phyloP scores from a whole-genome alignment of 108 stramenopile species.

The Stephanodiscus triporus region DNA sequence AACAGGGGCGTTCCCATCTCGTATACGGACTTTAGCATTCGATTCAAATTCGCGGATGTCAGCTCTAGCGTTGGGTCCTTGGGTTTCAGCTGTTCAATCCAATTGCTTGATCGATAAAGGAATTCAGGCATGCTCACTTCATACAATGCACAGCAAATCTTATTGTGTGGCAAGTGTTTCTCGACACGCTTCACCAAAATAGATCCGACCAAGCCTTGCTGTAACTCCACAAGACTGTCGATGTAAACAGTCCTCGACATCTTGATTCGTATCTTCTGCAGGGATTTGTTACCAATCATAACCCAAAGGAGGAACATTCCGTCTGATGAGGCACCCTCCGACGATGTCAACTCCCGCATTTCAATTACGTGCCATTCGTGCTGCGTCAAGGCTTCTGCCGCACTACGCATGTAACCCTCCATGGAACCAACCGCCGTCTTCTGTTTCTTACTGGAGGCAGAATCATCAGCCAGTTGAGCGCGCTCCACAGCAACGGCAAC shows the following conservation, averaged over 20 bases:
- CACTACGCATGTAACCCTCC: constrained; percentile 85
- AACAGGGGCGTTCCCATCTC: constrained; percentile 86
- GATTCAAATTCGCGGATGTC: constrained; percentile 48
- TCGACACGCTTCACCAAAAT: constrained; percentile 68
- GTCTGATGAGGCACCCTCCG: constrained; percentile 63
- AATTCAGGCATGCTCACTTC: constrained; percentile 93
- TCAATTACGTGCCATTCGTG: constrained; percentile 95
- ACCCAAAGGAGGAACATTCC: constrained; percentile 92
- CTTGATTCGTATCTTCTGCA: constrained; percentile 82
- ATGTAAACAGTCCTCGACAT: constrained; percentile 86
- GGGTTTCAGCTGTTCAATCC: constrained; percentile 58
- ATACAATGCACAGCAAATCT: constrained; percentile 67
- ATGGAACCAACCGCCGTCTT: constrained; percentile 58
- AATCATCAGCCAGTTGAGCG: constrained; percentile 8
- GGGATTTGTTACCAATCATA: constrained; percentile 80
- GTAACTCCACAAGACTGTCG: constrained; percentile 58
- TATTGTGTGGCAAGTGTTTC: constrained; percentile 89
- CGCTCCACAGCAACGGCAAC: constrained; percentile 15
- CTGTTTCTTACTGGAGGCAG: constrained; percentile 46
- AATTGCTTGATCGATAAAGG: constrained; percentile 59
- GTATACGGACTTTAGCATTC: constrained; percentile 83
- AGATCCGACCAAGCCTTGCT: constrained; percentile 36
- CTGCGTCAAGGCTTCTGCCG: constrained; percentile 60
- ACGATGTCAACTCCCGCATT: constrained; percentile 82
- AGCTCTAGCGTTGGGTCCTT: constrained; percentile 42